Conservation (phyloP, 306 rosid genomes). For the Sicyos baderoa region DNA sequence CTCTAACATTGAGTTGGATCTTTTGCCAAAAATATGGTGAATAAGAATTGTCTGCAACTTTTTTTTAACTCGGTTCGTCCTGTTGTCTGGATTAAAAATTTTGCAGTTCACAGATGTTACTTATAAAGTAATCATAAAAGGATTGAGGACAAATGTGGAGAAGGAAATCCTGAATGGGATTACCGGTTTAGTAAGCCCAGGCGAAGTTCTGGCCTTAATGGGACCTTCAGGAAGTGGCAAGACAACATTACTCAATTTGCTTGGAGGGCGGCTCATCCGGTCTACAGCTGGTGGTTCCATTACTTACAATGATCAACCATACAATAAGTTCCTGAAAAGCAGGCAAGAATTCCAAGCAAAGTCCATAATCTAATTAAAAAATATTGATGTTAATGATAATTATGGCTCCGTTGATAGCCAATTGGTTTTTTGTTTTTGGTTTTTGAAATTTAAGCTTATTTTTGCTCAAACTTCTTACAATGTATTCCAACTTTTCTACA, state of each 20-base stretch:
- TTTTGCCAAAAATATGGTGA: background rate
- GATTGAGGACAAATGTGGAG: slow-evolving; percentile 58
- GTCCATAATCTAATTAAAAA: background rate
- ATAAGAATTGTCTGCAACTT: slow-evolving; percentile 17
- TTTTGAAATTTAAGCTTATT: too few relatives aligned
- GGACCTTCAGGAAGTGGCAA: slow-evolving; percentile 99
- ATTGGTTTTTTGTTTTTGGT: too few relatives aligned
- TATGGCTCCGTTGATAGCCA: too few relatives aligned
- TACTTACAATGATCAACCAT: slow-evolving; percentile 72
- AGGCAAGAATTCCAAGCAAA: slow-evolving; percentile 32
- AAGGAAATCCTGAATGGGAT: slow-evolving; percentile 80
- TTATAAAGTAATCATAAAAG: slow-evolving; percentile 65
- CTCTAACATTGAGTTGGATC: background rate
- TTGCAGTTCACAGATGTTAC: slow-evolving; percentile 81
- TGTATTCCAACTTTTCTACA: too few relatives aligned
- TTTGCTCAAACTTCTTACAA: too few relatives aligned
- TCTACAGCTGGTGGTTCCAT: slow-evolving; percentile 48
- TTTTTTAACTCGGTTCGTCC: background rate
- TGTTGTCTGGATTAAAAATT: slow-evolving; percentile 3
- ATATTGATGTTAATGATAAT: background rate
- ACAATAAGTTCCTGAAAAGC: slow-evolving; percentile 80
- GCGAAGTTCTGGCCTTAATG: slow-evolving; percentile 94
- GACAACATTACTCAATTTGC: slow-evolving; percentile 68
- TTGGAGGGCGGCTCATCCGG: slow-evolving; percentile 58
- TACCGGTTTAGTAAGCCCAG: slow-evolving; percentile 71